Evolutionary conservation across 2,329 filamentous ascomycete genomes (phyloP).

Genomic region (Neurospora crassa): DNA sequence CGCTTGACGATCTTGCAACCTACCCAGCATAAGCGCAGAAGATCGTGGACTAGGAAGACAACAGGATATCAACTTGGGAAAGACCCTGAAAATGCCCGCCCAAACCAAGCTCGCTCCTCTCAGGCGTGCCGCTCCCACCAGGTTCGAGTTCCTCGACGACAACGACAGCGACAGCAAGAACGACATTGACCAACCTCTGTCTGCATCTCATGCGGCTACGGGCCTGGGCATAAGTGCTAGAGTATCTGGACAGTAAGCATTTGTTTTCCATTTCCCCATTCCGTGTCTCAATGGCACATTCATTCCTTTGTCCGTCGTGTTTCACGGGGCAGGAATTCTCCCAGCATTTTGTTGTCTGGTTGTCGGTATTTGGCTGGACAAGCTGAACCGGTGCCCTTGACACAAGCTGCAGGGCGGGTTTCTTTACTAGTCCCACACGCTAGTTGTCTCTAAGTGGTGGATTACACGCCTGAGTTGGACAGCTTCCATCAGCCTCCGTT

Average conservation of each 20-base stretch:
- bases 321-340: neutral
- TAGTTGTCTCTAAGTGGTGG: neutral
- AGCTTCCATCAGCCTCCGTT: neutral
- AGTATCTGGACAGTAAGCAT: conserved; percentile 15
- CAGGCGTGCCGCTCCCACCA: neutral
- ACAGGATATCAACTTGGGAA: neutral
- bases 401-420: neutral
- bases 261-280: neutral
- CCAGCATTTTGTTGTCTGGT: neutral
- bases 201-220: neutral
- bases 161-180: neutral
- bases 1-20: neutral
- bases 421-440: neutral
- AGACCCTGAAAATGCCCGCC: neutral
- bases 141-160: neutral
- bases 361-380: neutral
- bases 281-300: neutral
- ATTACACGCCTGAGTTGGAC: neutral
- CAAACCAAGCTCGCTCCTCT: neutral
- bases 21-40: neutral
- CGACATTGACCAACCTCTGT: neutral
- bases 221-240: conserved; percentile 17
- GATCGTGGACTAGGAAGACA: neutral
- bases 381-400: neutral
- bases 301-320: neutral